These are phyloP conservation scores for Rhizoclosmatium globosum DNA, from an alignment of 192 early-diverging fungal genomes.

Conservation along the genomic window DNA sequence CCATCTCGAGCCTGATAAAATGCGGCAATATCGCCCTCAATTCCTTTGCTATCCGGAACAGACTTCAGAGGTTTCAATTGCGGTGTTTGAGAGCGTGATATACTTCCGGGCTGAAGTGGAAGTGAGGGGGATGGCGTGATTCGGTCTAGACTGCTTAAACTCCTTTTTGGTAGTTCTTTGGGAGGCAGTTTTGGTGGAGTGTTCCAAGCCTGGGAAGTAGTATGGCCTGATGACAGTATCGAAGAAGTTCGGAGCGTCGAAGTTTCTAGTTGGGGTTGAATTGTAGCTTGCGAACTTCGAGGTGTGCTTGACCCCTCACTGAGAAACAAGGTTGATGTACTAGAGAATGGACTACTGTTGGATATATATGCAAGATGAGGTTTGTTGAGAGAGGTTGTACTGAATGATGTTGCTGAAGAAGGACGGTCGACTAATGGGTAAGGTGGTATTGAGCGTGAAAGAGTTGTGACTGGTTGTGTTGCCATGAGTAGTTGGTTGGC, in stretches of 20 bases:
- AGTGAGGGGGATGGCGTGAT: not conserved
- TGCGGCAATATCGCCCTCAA: constrained; percentile 39
- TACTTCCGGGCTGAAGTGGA: not conserved
- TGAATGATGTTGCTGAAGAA: too few relatives aligned
- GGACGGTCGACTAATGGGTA: too few relatives aligned
- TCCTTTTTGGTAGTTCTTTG: not conserved
- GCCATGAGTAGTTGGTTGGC: too few relatives aligned
- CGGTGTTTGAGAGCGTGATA: not conserved
- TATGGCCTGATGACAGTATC: not conserved
- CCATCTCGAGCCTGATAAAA: constrained; percentile 40
- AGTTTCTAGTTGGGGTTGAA: not conserved
- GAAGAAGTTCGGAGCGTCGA: not conserved
- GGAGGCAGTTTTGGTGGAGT: not conserved
- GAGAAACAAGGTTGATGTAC: constrained; percentile 25
- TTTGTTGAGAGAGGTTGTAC: not conserved
- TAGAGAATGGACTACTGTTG: constrained; percentile 29
- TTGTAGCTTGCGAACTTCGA: not conserved
- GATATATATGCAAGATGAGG: not conserved
- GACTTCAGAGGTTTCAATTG: not conserved
- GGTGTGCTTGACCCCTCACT: constrained; percentile 3
- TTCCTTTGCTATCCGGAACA: not conserved
- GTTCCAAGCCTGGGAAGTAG: not conserved
- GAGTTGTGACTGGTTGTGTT: too few relatives aligned
- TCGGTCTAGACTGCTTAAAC: constrained; percentile 1
- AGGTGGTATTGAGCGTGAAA: too few relatives aligned